phyloP scores from a whole-genome alignment of 306 rosid genomes.

The Cucumis hystrix region DNA sequence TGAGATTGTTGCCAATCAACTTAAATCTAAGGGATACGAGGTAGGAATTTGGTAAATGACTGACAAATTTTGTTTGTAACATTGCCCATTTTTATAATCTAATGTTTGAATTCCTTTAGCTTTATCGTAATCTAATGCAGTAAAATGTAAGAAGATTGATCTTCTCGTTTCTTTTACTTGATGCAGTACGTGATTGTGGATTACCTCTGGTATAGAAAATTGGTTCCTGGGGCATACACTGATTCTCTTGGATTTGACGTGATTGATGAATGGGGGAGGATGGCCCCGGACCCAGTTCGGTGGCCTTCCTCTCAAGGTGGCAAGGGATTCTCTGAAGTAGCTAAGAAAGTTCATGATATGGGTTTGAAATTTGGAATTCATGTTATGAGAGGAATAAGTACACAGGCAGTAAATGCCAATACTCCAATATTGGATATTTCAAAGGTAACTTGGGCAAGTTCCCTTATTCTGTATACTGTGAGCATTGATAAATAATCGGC shows the following conservation, averaged over 20 bases:
- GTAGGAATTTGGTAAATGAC: conserved; percentile 20
- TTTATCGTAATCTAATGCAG: not conserved
- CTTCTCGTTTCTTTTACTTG: conserved; percentile 1
- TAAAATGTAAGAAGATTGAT: not conserved
- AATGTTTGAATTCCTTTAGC: not conserved
- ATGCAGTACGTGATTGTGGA: conserved; percentile 89
- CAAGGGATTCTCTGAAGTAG: conserved; percentile 59
- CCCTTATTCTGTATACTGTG: not conserved
- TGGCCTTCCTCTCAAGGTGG: conserved; percentile 89
- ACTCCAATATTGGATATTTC: conserved; percentile 68
- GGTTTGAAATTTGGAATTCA: conserved; percentile 96
- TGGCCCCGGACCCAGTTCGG: conserved; percentile 69
- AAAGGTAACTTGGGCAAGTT: conserved; percentile 21
- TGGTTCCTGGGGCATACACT: conserved; percentile 53
- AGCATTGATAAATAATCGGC: not conserved
- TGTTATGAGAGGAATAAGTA: conserved; percentile 96
- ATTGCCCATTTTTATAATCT: not conserved
- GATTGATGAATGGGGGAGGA: conserved; percentile 92
- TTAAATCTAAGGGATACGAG: conserved; percentile 59
- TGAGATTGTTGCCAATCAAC: conserved; percentile 35
- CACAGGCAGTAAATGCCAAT: conserved; percentile 88
- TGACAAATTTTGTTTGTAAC: not conserved
- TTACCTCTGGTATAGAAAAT: conserved; percentile 89
- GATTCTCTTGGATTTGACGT: conserved; percentile 87
- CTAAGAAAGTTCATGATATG: conserved; percentile 56